Evolutionary conservation across 2,329 filamentous ascomycete genomes (phyloP).

Genomic region (Calonectria crousiana): DNA sequence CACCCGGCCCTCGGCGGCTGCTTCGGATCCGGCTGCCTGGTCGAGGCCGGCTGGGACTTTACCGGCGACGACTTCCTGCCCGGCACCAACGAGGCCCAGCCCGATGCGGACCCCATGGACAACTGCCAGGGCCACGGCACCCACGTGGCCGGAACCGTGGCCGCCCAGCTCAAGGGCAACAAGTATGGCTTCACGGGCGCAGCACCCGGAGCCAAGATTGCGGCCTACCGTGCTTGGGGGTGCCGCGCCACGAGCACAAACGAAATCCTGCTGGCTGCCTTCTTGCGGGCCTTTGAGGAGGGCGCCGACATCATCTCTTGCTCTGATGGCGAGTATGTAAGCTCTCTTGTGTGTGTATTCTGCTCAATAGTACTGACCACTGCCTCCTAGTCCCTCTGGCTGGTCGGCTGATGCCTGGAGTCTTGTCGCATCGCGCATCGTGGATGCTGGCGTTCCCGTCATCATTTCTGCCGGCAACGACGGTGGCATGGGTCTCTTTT

Average conservation of each 20-base stretch:
- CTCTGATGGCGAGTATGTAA: not conserved
- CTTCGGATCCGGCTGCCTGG: slow-evolving; percentile 68
- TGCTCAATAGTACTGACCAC: not conserved
- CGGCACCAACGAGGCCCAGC: slow-evolving; percentile 39
- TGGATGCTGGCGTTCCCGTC: not conserved
- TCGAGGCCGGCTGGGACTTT: slow-evolving; percentile 66
- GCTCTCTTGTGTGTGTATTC: not conserved
- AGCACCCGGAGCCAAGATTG: slow-evolving; percentile 51
- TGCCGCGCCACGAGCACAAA: not conserved
- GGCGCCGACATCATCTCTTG: not conserved
- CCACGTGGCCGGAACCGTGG: slow-evolving; percentile 71
- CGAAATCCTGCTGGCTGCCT: not conserved
- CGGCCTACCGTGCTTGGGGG: not conserved
- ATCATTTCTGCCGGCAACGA: not conserved
- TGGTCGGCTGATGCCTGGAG: not conserved
- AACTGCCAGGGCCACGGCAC: slow-evolving; percentile 65
- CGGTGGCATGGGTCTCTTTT: not conserved
- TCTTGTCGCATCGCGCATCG: not conserved
- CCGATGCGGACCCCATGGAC: slow-evolving; percentile 63
- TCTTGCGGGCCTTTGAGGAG: not conserved
- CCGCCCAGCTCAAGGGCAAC: slow-evolving; percentile 59
- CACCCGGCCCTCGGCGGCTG: slow-evolving; percentile 72
- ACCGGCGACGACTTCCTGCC: slow-evolving; percentile 58
- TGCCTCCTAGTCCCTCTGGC: not conserved
- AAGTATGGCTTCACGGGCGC: slow-evolving; percentile 64